phyloP scores from a whole-genome alignment of 164 flowering plant species.

The Cinnamomum chago region DNA sequence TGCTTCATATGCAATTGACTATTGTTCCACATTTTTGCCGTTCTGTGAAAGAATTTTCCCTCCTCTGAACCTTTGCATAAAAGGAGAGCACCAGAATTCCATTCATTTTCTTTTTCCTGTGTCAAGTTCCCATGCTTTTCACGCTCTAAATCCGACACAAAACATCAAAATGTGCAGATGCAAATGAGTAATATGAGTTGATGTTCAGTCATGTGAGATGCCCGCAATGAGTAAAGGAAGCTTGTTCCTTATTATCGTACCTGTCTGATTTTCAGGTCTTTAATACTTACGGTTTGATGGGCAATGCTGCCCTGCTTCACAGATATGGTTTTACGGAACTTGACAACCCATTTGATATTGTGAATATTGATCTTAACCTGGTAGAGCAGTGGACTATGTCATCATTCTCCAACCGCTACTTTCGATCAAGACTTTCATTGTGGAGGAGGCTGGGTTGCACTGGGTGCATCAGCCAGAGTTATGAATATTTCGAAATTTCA shows the following conservation, averaged over 20 bases:
- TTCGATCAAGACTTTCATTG: constrained; percentile 57
- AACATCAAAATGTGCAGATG: background rate
- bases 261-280: constrained; percentile 50
- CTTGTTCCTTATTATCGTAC: background rate
- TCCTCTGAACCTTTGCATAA: background rate
- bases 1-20: too few relatives aligned
- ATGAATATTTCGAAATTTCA: constrained; percentile 87
- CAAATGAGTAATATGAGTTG: too few relatives aligned
- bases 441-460: constrained; percentile 71
- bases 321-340: constrained; percentile 94
- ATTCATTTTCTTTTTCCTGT: background rate
- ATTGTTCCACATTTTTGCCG: too few relatives aligned
- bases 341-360: constrained; percentile 67
- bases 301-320: constrained; percentile 95
- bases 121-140: background rate
- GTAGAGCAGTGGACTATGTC: constrained; percentile 60
- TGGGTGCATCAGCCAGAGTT: constrained; percentile 54
- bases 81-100: background rate
- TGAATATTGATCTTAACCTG: constrained; percentile 72
- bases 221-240: background rate
- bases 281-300: constrained; percentile 80
- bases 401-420: constrained; percentile 48
- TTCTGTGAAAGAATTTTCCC: too few relatives aligned
- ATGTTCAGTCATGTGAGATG: background rate
- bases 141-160: background rate